These are phyloP conservation scores for Darksidea phi DNA, from an alignment of 495 filamentous ascomycete genomes.

Conservation along the genomic window DNA sequence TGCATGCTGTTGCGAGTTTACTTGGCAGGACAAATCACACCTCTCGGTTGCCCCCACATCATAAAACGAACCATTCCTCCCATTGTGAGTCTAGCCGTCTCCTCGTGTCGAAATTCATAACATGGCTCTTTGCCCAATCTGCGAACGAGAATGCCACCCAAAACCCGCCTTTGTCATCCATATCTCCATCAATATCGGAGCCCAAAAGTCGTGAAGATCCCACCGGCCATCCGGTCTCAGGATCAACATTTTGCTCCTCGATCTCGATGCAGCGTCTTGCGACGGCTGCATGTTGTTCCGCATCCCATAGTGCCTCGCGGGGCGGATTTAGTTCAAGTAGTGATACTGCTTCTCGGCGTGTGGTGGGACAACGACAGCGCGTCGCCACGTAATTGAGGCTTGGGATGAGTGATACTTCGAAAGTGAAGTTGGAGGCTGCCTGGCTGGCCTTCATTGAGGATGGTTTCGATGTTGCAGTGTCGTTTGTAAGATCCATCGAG, in stretches of 20 bases:
- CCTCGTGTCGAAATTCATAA: neutral
- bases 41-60: too few species aligned
- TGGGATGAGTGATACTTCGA: slow-evolving; percentile 17
- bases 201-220: neutral
- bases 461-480: neutral
- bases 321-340: slow-evolving; percentile 11
- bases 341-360: slow-evolving; percentile 21
- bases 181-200: neutral
- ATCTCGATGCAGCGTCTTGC: slow-evolving; percentile 15
- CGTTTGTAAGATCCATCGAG: neutral
- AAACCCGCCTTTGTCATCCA: slow-evolving; percentile 1
- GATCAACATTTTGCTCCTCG: slow-evolving; percentile 18
- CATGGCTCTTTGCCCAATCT: neutral
- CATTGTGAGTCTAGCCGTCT: neutral
- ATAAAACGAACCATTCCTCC: slow-evolving; percentile 11
- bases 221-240: slow-evolving; percentile 10
- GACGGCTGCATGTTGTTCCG: slow-evolving; percentile 8
- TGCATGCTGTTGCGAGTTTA: too few species aligned
- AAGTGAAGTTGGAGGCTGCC: slow-evolving; percentile 17
- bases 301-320: slow-evolving; percentile 28
- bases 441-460: neutral
- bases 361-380: slow-evolving; percentile 16
- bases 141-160: neutral
- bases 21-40: too few species aligned
- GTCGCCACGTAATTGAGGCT: slow-evolving; percentile 10